A percentile compares a stretch with the other conserved stretches of the same genome.
Conservation (phyloP, 208 protist genomes). For the Trichomonas vaginalis region DNA sequence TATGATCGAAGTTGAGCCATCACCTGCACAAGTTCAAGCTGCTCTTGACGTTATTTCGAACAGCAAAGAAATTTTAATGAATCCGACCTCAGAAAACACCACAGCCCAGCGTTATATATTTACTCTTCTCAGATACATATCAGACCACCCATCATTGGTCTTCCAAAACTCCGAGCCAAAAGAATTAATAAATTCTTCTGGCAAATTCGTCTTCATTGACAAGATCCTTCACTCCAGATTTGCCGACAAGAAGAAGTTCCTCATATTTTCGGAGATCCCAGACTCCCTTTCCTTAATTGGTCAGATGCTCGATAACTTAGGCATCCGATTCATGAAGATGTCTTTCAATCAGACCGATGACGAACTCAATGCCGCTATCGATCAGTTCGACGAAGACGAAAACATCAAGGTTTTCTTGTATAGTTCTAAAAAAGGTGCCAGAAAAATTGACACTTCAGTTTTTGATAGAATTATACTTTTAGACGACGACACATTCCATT, state of each 20-base stretch:
- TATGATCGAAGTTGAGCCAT: not conserved
- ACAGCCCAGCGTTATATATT: not conserved
- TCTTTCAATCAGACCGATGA: not conserved
- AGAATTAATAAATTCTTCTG: not conserved
- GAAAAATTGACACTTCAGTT: not conserved
- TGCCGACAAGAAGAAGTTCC: not conserved
- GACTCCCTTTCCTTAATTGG: not conserved
- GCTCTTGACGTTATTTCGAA: not conserved
- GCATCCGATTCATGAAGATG: not conserved
- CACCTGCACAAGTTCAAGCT: not conserved
- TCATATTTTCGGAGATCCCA: not conserved
- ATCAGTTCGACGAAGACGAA: not conserved
- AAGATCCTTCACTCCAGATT: not conserved
- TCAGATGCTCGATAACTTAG: not conserved
- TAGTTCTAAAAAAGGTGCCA: not conserved
- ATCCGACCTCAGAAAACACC: not conserved
- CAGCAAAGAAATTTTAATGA: not conserved
- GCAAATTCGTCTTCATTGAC: not conserved
- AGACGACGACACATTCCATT: not conserved
- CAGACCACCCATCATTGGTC: not conserved
- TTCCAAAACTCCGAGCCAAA: not conserved
- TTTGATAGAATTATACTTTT: not conserved
- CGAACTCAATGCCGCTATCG: not conserved
- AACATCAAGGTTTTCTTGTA: not conserved
- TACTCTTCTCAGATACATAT: not conserved